Evolutionary conservation across 148 eudicot genomes (phyloP).

Genomic region (Fagopyrum tataricum): DNA sequence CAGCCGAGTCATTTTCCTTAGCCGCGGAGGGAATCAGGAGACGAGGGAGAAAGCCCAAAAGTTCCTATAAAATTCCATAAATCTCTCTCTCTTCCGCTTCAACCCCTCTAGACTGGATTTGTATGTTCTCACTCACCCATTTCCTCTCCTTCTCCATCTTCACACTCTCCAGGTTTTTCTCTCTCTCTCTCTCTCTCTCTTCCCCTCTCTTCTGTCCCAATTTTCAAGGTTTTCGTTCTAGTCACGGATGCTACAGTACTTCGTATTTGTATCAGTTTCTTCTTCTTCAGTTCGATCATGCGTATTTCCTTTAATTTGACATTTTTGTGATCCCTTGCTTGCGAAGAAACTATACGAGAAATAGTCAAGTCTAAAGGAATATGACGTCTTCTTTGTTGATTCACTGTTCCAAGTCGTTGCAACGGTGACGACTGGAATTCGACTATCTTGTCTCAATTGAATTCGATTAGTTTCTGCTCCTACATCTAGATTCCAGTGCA

Average conservation of each 20-base stretch:
- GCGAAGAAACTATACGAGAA: background rate
- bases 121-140: constrained; percentile 13
- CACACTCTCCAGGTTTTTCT: constrained; percentile 3
- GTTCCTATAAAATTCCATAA: background rate
- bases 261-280: background rate
- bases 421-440: background rate
- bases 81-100: background rate
- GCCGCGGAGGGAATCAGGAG: background rate
- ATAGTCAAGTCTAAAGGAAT: background rate
- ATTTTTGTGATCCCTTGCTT: background rate
- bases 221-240: constrained; percentile 9
- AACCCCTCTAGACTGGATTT: background rate
- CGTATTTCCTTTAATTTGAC: background rate
- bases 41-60: background rate
- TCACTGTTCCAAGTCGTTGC: background rate
- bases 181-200: background rate
- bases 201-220: background rate
- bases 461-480: background rate
- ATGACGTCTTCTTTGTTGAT: background rate
- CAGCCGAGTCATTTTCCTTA: constrained; percentile 4
- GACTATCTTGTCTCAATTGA: background rate
- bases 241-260: background rate
- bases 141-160: constrained; percentile 4
- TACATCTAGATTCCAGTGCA: background rate
- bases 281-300: background rate